Evolutionary conservation across 2,329 filamentous ascomycete species (phyloP).

Genomic region (Fusarium subglutinans): DNA sequence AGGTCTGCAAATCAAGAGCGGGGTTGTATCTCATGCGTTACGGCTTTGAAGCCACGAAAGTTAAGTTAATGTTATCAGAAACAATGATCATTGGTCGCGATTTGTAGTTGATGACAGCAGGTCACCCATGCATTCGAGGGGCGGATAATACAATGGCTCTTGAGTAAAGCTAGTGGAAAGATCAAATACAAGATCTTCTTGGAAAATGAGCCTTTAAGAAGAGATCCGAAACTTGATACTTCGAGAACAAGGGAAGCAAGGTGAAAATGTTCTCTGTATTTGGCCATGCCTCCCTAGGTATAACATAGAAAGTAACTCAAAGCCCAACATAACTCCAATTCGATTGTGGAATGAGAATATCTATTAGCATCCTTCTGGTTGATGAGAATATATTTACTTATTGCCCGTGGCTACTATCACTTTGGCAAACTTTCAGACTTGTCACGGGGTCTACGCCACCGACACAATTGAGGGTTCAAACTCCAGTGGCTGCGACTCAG

Average conservation of each 20-base stretch:
- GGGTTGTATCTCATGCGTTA: neutral
- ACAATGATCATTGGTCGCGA: too few species aligned
- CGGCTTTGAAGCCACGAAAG: neutral
- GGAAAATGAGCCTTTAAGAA: fast-evolving
- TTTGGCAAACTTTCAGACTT: neutral
- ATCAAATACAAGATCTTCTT: fast-evolving
- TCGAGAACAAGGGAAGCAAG: neutral
- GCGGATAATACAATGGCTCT: neutral
- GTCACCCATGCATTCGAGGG: neutral
- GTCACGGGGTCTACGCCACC: neutral
- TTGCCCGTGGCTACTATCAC: neutral
- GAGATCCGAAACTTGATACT: too few species aligned
- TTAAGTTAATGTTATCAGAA: too few species aligned
- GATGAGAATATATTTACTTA: fast-evolving
- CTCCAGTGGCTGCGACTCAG: neutral
- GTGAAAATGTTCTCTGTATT: neutral
- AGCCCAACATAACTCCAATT: too few species aligned
- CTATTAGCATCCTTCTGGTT: fast-evolving
- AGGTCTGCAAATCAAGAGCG: neutral
- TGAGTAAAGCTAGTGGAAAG: fast-evolving
- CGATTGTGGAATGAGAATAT: fast-evolving
- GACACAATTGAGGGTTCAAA: neutral
- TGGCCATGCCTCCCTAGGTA: fast-evolving
- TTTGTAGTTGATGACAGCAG: fast-evolving
- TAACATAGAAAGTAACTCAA: too few species aligned